phyloP scores from a whole-genome alignment of 495 filamentous ascomycete genomes.

The Margaritispora aquatica region DNA sequence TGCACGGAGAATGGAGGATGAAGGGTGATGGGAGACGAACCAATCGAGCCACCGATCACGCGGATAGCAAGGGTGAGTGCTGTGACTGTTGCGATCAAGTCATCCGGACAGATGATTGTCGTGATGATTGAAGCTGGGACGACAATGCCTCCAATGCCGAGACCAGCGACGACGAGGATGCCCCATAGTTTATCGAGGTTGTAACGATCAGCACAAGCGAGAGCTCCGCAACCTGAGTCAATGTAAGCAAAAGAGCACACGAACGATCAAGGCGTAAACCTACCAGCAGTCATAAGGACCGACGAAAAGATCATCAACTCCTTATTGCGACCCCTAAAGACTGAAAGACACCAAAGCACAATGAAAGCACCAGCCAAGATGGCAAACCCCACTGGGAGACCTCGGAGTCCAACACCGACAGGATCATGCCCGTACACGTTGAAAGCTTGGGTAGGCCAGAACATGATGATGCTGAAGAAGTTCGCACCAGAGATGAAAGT shows the following conservation, averaged over 20 bases:
- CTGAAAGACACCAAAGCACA: slow-evolving; percentile 54
- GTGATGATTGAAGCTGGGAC: slow-evolving; percentile 68
- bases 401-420: slow-evolving; percentile 58
- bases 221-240: slow-evolving; percentile 49
- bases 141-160: slow-evolving; percentile 73
- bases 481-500: slow-evolving; percentile 72
- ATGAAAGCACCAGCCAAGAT: slow-evolving; percentile 58
- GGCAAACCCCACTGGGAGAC: slow-evolving; percentile 61
- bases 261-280: background rate
- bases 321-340: slow-evolving; percentile 55
- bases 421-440: slow-evolving; percentile 73
- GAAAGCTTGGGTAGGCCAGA: slow-evolving; percentile 72
- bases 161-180: slow-evolving; percentile 55
- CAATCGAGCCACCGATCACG: slow-evolving; percentile 64
- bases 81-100: slow-evolving; percentile 69
- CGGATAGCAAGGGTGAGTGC: slow-evolving; percentile 68
- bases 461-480: slow-evolving; percentile 69
- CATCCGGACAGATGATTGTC: slow-evolving; percentile 68
- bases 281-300: slow-evolving; percentile 52
- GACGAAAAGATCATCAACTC: slow-evolving; percentile 58
- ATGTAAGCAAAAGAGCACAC: background rate
- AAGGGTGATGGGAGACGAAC: background rate
- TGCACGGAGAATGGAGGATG: background rate
- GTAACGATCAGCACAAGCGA: slow-evolving; percentile 48
- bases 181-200: slow-evolving; percentile 58